Conservation (phyloP, 805 yeast genomes). For the Suhomyces sp. region DNA sequence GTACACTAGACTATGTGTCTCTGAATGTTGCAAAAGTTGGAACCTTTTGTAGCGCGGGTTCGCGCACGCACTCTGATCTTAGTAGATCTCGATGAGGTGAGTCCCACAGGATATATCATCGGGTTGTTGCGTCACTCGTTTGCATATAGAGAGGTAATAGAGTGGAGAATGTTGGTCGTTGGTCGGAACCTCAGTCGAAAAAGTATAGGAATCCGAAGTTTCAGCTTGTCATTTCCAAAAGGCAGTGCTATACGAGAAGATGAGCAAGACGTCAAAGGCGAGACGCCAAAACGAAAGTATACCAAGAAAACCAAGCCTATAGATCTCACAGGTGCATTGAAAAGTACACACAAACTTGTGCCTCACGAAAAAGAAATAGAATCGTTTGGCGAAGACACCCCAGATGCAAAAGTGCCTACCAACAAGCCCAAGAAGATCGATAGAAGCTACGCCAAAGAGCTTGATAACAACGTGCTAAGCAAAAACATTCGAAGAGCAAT, state of each 20-base stretch:
- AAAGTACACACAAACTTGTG: slow-evolving; percentile 6
- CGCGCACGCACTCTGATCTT: not conserved
- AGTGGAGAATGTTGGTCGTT: not conserved
- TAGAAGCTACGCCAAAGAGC: slow-evolving; percentile 9
- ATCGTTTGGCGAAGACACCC: slow-evolving; percentile 3
- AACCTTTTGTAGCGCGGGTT: not conserved
- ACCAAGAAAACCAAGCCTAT: slow-evolving; percentile 7
- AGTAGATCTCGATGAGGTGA: not conserved
- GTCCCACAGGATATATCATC: not conserved
- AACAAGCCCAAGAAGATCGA: slow-evolving; percentile 7
- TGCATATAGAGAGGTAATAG: not conserved
- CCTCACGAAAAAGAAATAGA: slow-evolving; percentile 6
- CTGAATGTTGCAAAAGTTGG: not conserved
- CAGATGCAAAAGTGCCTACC: slow-evolving; percentile 1
- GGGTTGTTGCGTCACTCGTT: not conserved
- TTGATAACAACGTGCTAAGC: slow-evolving; percentile 9
- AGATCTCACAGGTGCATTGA: slow-evolving; percentile 11
- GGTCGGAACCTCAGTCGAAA: not conserved
- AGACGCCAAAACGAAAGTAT: slow-evolving; percentile 4
- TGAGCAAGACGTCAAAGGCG: not conserved
- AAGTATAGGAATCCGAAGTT: not conserved
- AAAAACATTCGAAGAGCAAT: slow-evolving; percentile 9
- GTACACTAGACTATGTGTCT: not conserved
- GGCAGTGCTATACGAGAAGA: not conserved
- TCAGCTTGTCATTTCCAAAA: not conserved